Conservation (phyloP, 2,329 filamentous ascomycete species). For the Cladosporium sp. region DNA sequence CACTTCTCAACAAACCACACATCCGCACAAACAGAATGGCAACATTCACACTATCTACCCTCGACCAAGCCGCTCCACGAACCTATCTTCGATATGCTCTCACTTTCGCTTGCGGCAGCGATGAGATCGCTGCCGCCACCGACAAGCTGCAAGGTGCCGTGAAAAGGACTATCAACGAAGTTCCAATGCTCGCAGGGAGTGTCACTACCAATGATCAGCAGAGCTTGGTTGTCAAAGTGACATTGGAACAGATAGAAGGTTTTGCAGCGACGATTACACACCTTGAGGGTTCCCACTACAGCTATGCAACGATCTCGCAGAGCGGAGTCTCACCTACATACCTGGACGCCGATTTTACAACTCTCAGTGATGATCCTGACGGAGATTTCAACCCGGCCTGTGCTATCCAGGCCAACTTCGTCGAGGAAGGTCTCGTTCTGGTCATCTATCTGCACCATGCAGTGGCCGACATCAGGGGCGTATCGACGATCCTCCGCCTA, state of each 20-base stretch:
- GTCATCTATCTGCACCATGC: conserved; percentile 21
- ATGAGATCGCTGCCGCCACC: conserved; percentile 5
- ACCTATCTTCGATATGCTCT: conserved; percentile 21
- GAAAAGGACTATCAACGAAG: conserved; percentile 13
- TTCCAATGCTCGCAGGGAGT: conserved; percentile 15
- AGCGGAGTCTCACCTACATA: conserved; percentile 15
- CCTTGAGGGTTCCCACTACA: conserved; percentile 10
- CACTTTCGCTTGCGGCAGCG: conserved; percentile 17
- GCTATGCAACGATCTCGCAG: conserved; percentile 10
- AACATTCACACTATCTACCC: conserved; percentile 17
- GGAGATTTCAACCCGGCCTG: conserved; percentile 15
- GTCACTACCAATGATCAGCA: not conserved
- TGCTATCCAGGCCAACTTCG: conserved; percentile 21
- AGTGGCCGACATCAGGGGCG: conserved; percentile 18
- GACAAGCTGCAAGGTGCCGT: conserved; percentile 14
- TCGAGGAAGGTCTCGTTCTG: conserved; percentile 21
- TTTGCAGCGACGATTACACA: conserved; percentile 16
- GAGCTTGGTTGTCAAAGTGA: conserved; percentile 9
- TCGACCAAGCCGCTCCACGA: conserved; percentile 18
- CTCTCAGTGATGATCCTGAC: conserved; percentile 17
- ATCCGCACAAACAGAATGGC: conserved; percentile 4
- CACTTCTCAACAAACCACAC: not conserved
- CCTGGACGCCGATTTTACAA: conserved; percentile 14
- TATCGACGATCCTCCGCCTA: conserved; percentile 16
- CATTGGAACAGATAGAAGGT: conserved; percentile 11